Evolutionary conservation across 192 early-diverging fungal species (phyloP).

Genomic region (Podila clonocystis): DNA sequence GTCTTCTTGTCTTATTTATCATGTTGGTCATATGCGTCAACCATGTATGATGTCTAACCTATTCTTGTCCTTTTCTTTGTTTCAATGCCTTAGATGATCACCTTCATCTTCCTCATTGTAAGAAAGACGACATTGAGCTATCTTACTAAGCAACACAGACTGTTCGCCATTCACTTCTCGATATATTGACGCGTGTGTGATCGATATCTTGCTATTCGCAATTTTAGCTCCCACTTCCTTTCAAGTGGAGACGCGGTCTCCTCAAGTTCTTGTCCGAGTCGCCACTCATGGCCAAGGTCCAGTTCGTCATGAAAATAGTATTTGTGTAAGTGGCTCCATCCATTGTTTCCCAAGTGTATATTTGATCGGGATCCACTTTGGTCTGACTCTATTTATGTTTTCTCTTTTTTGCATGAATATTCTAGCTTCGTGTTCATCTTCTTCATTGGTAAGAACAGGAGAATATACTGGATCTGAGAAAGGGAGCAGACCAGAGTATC

Average conservation of each 20-base stretch:
- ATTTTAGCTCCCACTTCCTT: conserved; percentile 60
- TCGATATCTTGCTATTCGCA: neutral
- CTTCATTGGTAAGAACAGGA: conserved; percentile 57
- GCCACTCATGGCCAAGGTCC: conserved; percentile 50
- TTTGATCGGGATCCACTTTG: neutral
- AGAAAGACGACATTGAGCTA: neutral
- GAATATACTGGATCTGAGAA: neutral
- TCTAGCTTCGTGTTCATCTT: conserved; percentile 62
- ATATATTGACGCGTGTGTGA: neutral
- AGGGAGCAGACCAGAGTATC: neutral
- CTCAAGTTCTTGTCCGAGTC: conserved; percentile 59
- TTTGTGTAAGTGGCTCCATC: conserved; percentile 54
- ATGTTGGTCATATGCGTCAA: neutral
- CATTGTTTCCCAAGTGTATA: neutral
- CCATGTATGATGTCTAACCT: neutral
- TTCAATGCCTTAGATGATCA: conserved; percentile 33
- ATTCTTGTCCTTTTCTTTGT: neutral
- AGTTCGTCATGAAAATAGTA: conserved; percentile 59
- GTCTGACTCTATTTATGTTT: neutral
- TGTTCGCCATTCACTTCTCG: neutral
- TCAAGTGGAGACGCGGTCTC: conserved; percentile 54
- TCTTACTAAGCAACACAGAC: neutral
- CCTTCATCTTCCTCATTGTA: conserved; percentile 53
- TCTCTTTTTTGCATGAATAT: neutral
- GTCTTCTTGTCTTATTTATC: neutral